phyloP scores from a whole-genome alignment of 257 asterid species.

The Solanum piurae region DNA sequence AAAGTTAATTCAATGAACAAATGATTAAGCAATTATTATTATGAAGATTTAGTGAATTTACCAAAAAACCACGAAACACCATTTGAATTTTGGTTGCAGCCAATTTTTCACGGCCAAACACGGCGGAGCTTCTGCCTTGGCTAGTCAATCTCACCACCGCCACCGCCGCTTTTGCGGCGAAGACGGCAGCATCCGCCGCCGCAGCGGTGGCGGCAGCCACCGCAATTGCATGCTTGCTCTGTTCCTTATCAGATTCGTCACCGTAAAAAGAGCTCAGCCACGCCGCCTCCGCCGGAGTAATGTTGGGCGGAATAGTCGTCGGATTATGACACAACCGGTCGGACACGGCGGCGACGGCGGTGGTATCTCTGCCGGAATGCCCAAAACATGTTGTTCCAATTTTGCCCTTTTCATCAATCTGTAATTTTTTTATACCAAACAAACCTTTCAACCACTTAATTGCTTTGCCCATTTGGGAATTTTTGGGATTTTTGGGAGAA shows the following conservation, averaged over 20 bases:
- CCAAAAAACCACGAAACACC: constrained; percentile 68
- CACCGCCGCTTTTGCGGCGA: constrained; percentile 76
- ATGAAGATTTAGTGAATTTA: background rate
- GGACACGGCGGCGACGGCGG: background rate
- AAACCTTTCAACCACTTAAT: constrained; percentile 47
- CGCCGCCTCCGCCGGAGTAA: constrained; percentile 73
- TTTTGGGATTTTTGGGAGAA: background rate
- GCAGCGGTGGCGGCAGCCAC: constrained; percentile 93
- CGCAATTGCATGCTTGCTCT: constrained; percentile 80
- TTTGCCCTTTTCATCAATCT: constrained; percentile 6
- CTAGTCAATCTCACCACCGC: constrained; percentile 68
- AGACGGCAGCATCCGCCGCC: constrained; percentile 76
- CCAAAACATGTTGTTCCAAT: constrained; percentile 2
- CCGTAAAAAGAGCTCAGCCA: constrained; percentile 55
- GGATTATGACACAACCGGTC: constrained; percentile 34
- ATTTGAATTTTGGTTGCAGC: constrained; percentile 67
- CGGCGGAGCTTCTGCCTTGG: constrained; percentile 31
- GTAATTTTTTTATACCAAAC: constrained; percentile 26
- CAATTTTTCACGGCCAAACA: constrained; percentile 29
- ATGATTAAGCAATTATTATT: background rate
- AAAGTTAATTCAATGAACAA: background rate
- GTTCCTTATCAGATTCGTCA: constrained; percentile 34
- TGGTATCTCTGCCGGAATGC: constrained; percentile 7
- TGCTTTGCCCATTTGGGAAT: constrained; percentile 33
- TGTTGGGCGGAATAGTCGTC: constrained; percentile 54